phyloP scores from a whole-genome alignment of 2,329 filamentous ascomycete species.

The Mycosphaerella arachidis region DNA sequence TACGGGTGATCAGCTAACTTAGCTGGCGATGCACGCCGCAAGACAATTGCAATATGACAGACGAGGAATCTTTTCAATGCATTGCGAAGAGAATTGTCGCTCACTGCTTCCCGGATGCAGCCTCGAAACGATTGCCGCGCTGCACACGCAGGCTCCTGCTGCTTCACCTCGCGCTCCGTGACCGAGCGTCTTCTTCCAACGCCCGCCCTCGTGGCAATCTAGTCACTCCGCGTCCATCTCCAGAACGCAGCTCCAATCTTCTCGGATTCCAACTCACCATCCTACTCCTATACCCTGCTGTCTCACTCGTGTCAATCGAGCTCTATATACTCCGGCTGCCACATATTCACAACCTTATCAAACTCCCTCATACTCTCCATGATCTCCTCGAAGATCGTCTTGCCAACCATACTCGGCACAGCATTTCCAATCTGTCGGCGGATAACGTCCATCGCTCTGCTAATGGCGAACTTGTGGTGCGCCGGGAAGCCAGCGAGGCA shows the following conservation, averaged over 20 bases:
- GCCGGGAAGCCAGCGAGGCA: conserved; percentile 65
- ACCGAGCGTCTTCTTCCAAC: no score
- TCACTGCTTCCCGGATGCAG: no score
- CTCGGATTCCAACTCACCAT: not conserved
- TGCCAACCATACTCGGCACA: conserved; percentile 49
- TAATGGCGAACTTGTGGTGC: conserved; percentile 52
- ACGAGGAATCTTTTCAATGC: no score
- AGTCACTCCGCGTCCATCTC: not conserved
- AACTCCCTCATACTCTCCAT: conserved; percentile 3
- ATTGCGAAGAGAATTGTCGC: no score
- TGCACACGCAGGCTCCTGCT: no score
- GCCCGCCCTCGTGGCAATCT: no score
- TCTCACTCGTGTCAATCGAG: not conserved
- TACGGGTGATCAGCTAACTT: no score
- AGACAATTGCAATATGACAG: no score
- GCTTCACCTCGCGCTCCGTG: no score
- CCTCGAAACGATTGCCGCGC: no score
- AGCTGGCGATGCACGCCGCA: no score
- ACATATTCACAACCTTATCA: not conserved
- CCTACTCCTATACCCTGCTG: not conserved
- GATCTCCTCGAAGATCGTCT: conserved; percentile 14
- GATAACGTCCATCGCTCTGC: conserved; percentile 34
- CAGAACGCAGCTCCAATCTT: not conserved
- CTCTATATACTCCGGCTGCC: not conserved
- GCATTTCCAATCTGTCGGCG: conserved; percentile 72